Conservation (phyloP, 2,329 filamentous ascomycete species). For the Sarocladium kiliense region DNA sequence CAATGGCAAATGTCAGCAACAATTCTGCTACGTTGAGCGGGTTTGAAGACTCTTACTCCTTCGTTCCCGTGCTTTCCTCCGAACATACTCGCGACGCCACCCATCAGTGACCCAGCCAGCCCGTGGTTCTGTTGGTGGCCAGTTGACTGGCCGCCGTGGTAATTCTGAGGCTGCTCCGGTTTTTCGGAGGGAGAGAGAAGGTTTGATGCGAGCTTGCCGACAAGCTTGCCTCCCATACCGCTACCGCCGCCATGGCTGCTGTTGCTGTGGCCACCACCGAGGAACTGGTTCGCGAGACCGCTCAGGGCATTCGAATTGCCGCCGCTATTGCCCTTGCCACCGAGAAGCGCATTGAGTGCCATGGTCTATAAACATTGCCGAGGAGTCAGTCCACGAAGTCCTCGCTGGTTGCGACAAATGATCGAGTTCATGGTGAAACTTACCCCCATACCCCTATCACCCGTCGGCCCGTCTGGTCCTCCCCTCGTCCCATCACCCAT, state of each 20-base stretch:
- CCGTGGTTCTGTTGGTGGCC: slow-evolving; percentile 35
- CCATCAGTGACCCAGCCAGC: slow-evolving; percentile 48
- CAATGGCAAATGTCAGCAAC: slow-evolving; percentile 7
- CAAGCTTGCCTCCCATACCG: slow-evolving; percentile 42
- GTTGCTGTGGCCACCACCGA: slow-evolving; percentile 31
- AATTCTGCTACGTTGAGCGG: slow-evolving; percentile 15
- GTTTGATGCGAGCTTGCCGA: slow-evolving; percentile 51
- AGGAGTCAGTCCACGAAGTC: background rate
- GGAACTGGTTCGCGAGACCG: slow-evolving; percentile 41
- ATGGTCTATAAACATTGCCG: slow-evolving; percentile 42
- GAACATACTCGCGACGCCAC: slow-evolving; percentile 49
- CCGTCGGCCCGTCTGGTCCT: slow-evolving; percentile 43
- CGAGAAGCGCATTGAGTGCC: slow-evolving; percentile 55
- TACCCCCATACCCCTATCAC: slow-evolving; percentile 63
- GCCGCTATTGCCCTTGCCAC: slow-evolving; percentile 32
- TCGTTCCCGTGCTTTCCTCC: slow-evolving; percentile 31
- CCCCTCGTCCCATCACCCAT: slow-evolving; percentile 47
- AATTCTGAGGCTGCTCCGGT: slow-evolving; percentile 39
- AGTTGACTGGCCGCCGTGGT: slow-evolving; percentile 38
- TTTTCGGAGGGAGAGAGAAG: slow-evolving; percentile 46
- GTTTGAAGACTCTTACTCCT: slow-evolving; percentile 15
- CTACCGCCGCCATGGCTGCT: slow-evolving; percentile 15
- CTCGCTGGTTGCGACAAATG: background rate
- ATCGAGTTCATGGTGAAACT: slow-evolving; percentile 24
- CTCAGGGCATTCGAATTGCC: slow-evolving; percentile 24